phyloP scores from a whole-genome alignment of 805 yeast species.

The Blastobotrys americana region DNA sequence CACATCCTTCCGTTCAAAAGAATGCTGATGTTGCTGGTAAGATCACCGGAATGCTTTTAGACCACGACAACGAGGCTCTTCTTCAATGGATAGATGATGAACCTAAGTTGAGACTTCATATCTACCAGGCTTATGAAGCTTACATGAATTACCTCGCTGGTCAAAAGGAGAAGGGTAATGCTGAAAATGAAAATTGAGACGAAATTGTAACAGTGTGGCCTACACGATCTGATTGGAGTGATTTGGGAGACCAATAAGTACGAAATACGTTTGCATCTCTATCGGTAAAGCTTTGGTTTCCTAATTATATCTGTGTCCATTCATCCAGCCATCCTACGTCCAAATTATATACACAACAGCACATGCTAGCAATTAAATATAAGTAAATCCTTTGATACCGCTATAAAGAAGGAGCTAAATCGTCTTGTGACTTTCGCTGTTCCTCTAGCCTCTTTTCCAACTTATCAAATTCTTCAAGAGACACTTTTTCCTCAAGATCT shows the following conservation, averaged over 20 bases:
- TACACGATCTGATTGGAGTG: no score
- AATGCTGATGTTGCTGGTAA: conserved; percentile 82
- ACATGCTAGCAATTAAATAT: not conserved
- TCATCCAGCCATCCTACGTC: not conserved
- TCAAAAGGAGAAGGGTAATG: conserved; percentile 2
- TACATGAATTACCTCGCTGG: conserved; percentile 67
- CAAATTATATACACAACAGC: not conserved
- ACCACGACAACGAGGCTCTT: conserved; percentile 79
- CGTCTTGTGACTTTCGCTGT: conserved; percentile 17
- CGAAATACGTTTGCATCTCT: not conserved
- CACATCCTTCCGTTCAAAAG: conserved; percentile 70
- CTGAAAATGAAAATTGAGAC: not conserved
- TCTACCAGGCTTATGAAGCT: conserved; percentile 86
- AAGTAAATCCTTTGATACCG: not conserved
- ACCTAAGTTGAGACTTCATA: conserved; percentile 71
- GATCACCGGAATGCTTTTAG: conserved; percentile 93
- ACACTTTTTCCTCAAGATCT: conserved; percentile 69
- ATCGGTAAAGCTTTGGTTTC: no score
- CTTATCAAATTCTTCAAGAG: conserved; percentile 76
- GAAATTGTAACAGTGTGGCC: not conserved
- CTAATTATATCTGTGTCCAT: not conserved
- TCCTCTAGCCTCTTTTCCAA: conserved; percentile 53
- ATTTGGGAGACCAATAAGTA: no score
- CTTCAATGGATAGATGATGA: conserved; percentile 79
- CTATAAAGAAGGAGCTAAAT: conserved; percentile 16